Evolutionary conservation across 768 basidiomycete genomes (phyloP), one percentile per base, ranked within the genome.

Genomic region (Russula earlei): DNA sequence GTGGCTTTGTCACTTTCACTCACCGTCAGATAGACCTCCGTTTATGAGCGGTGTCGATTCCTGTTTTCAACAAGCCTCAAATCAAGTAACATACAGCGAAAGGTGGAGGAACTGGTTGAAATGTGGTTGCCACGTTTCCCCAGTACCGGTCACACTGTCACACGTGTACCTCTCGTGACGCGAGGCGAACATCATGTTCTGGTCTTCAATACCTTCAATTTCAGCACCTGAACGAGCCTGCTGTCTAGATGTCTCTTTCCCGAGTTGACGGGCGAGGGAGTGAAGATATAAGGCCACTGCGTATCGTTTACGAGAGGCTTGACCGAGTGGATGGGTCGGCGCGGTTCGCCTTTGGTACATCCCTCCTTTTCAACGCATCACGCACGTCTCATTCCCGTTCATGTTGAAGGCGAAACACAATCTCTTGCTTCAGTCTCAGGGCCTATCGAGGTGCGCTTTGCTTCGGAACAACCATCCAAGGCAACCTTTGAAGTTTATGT

Each of bases 251-350:
- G 56, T 15, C 52, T 36, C 33, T 34, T 22, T 25, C 48, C 56
- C 71, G 76, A 47, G 64, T 57, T 47, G 75, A 75, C 64, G 70
- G 69, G 42, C 71, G 79, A 57, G 54, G 54, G 40, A 25, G 55
- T 7, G 64, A 69, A 20, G 69, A 74, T 42, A 41, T 71, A 29
- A 69, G 80, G 1, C 59, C 67, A 0, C 59, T 80, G 1, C 64
- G 58, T 20, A 75, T 86, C 37, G 67, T 69, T 6, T 85, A 80
- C 58, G 82, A 85, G 47, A 73, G 72, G 1, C 74, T 89, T 9
- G 79, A 81, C n/a, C 75, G 84, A 49, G 84, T 82, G 20, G 88
- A 91, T 59, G 86, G 86, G 1, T 88, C 86, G 3, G 87, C 85
- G 2, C 74, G 81, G 24, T 91, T 90, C 63, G 74, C 71, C 22